phyloP scores from a whole-genome alignment of 2,329 filamentous ascomycete genomes.

The Ceratocystis alfenasii region DNA sequence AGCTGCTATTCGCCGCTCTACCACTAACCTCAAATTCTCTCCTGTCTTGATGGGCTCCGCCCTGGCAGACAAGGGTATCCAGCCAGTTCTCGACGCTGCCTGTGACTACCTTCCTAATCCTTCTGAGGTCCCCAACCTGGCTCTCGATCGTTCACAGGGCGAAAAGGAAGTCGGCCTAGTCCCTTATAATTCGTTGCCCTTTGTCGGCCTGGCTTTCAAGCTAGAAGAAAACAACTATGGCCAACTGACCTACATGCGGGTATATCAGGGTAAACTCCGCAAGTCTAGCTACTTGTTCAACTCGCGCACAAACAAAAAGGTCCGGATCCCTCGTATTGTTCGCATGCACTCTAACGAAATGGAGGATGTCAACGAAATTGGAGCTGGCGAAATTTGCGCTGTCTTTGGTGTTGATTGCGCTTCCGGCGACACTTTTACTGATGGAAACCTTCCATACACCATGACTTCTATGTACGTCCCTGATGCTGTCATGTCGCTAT shows the following conservation, averaged over 20 bases:
- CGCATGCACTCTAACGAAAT: constrained; percentile 99
- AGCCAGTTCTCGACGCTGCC: constrained; percentile 93
- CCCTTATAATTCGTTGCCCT: constrained; percentile 85
- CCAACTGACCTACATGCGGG: constrained; percentile 94
- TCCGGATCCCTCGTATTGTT: constrained; percentile 92
- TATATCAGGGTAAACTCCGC: constrained; percentile 83
- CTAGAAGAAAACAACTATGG: constrained; percentile 98
- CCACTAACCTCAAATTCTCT: constrained; percentile 79
- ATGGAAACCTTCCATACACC: constrained; percentile 79
- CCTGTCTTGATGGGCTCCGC: constrained; percentile 96
- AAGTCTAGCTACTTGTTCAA: constrained; percentile 91
- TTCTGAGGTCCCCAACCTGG: constrained; percentile 74
- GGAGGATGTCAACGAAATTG: constrained; percentile 88
- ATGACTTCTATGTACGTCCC: constrained; percentile 99
- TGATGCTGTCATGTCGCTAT: constrained; percentile 94
- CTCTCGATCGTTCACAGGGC: constrained; percentile 66
- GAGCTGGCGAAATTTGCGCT: constrained; percentile 94
- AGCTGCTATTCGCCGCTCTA: constrained; percentile 79
- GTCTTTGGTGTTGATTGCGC: constrained; percentile 97
- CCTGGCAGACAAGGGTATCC: constrained; percentile 84
- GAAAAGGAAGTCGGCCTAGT: constrained; percentile 78
- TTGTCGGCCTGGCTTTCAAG: constrained; percentile 95
- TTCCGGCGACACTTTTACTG: constrained; percentile 95
- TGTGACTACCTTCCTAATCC: constrained; percentile 95
- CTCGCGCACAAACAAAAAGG: constrained; percentile 85